Conservation (phyloP, 2,329 filamentous ascomycete genomes). For the Penicillium sp. region DNA sequence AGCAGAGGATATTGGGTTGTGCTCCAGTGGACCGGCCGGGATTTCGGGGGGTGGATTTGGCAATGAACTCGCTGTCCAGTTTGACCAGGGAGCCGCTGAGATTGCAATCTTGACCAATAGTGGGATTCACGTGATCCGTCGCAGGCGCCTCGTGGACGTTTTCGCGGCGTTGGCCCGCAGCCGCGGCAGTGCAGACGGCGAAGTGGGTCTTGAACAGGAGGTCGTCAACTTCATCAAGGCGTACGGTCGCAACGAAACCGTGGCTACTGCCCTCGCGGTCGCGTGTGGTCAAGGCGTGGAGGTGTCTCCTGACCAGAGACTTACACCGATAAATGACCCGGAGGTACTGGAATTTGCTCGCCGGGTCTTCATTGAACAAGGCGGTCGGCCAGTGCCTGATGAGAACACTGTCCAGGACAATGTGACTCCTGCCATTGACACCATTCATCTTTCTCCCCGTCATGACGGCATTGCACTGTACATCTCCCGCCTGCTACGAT, state of each 20-base stretch:
- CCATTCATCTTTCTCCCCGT: constrained; percentile 78
- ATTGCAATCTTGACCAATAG: constrained; percentile 88
- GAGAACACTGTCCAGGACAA: constrained; percentile 64
- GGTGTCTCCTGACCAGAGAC: constrained; percentile 62
- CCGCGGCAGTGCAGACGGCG: constrained; percentile 53
- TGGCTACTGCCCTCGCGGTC: constrained; percentile 85
- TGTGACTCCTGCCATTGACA: constrained; percentile 64
- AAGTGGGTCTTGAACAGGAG: constrained; percentile 71
- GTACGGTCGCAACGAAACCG: constrained; percentile 83
- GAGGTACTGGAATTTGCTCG: constrained; percentile 79
- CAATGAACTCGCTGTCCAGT: constrained; percentile 95
- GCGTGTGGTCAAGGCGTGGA: constrained; percentile 91
- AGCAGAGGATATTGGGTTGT: constrained; percentile 71
- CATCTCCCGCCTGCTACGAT: constrained; percentile 77
- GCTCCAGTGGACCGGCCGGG: constrained; percentile 60
- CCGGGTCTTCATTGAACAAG: constrained; percentile 84
- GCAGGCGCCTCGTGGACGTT: constrained; percentile 81
- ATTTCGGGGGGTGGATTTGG: constrained; percentile 71
- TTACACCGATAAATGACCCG: constrained; percentile 69
- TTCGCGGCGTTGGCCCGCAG: constrained; percentile 76
- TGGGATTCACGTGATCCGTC: constrained; percentile 78
- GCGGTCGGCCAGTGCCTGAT: constrained; percentile 76
- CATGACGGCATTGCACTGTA: constrained; percentile 86
- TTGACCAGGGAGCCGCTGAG: constrained; percentile 73
- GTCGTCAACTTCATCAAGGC: constrained; percentile 75